Evolutionary conservation across 2,329 filamentous ascomycete species (phyloP).

Genomic region (Botrytis medusae): DNA sequence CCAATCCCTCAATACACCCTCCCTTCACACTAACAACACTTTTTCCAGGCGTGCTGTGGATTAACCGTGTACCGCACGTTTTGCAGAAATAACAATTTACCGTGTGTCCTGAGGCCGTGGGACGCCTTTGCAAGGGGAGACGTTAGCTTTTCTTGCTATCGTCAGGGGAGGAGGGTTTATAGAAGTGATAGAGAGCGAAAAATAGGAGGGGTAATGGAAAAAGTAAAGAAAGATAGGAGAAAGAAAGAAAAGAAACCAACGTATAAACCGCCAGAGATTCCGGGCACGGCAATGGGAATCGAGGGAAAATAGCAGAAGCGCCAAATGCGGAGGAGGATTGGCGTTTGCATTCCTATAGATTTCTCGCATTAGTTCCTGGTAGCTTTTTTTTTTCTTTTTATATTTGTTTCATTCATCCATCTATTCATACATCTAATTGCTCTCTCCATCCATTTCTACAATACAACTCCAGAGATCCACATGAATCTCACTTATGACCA

Average conservation of each 20-base stretch:
- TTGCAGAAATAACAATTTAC: slow-evolving; percentile 68
- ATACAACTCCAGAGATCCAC: neutral
- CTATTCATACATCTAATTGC: neutral
- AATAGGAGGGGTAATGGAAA: neutral
- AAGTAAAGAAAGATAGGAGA: neutral
- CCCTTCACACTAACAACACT: slow-evolving; percentile 65
- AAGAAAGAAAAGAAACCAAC: slow-evolving; percentile 1
- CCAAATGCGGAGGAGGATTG: slow-evolving; percentile 20
- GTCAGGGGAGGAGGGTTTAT: neutral
- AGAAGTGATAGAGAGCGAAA: neutral
- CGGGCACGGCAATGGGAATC: slow-evolving; percentile 2
- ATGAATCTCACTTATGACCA: neutral
- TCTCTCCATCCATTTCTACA: neutral
- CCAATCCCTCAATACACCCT: slow-evolving; percentile 63
- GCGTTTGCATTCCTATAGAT: slow-evolving; percentile 5
- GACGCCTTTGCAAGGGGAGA: slow-evolving; percentile 46
- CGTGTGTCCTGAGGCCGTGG: slow-evolving; percentile 55
- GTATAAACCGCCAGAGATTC: slow-evolving; percentile 13
- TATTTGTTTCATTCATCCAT: neutral
- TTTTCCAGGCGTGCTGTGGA: slow-evolving; percentile 61
- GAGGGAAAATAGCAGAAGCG: slow-evolving; percentile 18
- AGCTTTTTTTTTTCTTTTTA: neutral
- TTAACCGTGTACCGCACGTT: slow-evolving; percentile 62
- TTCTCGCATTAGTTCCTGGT: neutral
- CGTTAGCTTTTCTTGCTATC: slow-evolving; percentile 8